Conservation (phyloP, 306 rosid genomes). For the Prunus armeniaca region DNA sequence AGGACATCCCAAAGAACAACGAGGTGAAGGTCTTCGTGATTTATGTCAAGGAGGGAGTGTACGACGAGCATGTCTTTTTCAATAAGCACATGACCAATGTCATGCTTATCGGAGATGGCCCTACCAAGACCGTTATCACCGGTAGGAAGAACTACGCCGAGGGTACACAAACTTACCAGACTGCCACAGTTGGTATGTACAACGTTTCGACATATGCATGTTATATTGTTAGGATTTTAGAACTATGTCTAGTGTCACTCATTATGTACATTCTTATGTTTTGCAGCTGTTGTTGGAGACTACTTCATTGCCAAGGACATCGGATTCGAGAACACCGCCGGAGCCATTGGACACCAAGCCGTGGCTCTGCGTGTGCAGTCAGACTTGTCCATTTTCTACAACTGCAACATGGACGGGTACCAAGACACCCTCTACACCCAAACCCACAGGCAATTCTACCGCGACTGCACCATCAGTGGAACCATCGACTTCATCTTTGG, state of each 20-base stretch:
- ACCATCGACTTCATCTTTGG: conserved; percentile 59
- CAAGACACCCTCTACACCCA: conserved; percentile 57
- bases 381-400: conserved; percentile 45
- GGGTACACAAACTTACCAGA: conserved; percentile 43
- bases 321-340: conserved; percentile 61
- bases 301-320: conserved; percentile 61
- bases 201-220: neutral
- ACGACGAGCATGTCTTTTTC: conserved; percentile 37
- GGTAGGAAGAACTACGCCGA: conserved; percentile 38
- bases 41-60: conserved; percentile 63
- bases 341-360: conserved; percentile 44
- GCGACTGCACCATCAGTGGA: conserved; percentile 47
- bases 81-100: conserved; percentile 36
- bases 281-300: conserved; percentile 47
- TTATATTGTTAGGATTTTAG: neutral
- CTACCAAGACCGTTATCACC: conserved; percentile 56
- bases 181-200: conserved; percentile 62
- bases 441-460: conserved; percentile 54
- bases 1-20: conserved; percentile 41
- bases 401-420: conserved; percentile 51
- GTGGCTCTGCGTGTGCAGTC: conserved; percentile 50
- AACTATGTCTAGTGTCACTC: no score
- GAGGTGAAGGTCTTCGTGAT: conserved; percentile 47
- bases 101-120: conserved; percentile 72
- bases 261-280: neutral